Percentiles rank a stretch among this genome's conserved stretches.
phyloP scores from a whole-genome alignment of 192 early-diverging fungal genomes.

The Geranomyces variabilis region DNA sequence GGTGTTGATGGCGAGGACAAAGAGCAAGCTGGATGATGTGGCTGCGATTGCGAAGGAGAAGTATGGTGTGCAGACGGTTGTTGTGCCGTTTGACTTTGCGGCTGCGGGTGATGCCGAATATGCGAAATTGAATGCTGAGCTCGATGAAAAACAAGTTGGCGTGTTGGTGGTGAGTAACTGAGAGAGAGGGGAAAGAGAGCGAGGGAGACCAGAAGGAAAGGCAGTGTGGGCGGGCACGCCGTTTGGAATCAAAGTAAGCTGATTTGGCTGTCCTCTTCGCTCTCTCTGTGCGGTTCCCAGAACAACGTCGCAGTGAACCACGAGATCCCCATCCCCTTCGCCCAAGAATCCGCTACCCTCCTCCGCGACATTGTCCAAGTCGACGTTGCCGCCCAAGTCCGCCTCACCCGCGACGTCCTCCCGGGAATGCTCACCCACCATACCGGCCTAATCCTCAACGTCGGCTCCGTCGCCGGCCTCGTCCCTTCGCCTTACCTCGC shows the following conservation, averaged over 20 bases:
- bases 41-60: constrained; percentile 62
- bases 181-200: neutral
- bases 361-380: constrained; percentile 80
- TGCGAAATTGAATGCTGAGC: constrained; percentile 57
- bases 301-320: constrained; percentile 97
- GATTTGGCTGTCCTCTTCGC: neutral
- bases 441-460: constrained; percentile 86
- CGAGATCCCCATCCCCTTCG: constrained; percentile 85
- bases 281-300: neutral
- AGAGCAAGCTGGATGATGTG: constrained; percentile 76
- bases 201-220: too few relatives aligned
- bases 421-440: constrained; percentile 77
- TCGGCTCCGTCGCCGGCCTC: constrained; percentile 87
- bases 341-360: constrained; percentile 68
- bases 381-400: constrained; percentile 83
- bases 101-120: constrained; percentile 67
- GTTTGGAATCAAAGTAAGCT: too few relatives aligned
- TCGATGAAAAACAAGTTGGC: constrained; percentile 62
- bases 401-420: constrained; percentile 76
- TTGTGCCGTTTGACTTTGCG: constrained; percentile 81
- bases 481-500: constrained; percentile 83
- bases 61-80: constrained; percentile 56
- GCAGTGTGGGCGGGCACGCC: too few relatives aligned
- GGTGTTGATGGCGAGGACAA: constrained; percentile 80
- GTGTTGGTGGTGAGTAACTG: constrained; percentile 61